Evolutionary conservation across 345 rosid genomes (phyloP), one percentile per base, ranked within the genome.

Genomic region (Rhodamnia rubescens): DNA sequence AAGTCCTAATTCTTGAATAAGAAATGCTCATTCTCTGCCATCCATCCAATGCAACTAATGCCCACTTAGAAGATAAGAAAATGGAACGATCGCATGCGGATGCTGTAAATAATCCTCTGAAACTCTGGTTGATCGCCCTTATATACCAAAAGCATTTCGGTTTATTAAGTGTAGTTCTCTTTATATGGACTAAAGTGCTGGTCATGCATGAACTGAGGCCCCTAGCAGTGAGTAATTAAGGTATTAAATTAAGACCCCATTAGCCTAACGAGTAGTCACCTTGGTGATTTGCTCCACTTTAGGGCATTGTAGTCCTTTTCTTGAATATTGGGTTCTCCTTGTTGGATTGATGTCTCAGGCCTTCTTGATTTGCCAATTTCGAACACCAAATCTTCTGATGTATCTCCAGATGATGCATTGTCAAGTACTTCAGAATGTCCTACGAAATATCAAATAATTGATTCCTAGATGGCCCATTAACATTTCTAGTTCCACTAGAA

Each of bases 351-450:
- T 84, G 85, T 24, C 82, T 92, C 83, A 15, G 80, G 80, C 80
- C 80, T 42, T 69, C 80, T 69, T 36, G 80, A 36, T 44, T 69
- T 69, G 24, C 47, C 80, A 18, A 69, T 69, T 21, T 69, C 47
- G 4, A 69, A 69, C 47, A 86, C 89, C 88, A 96, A 86, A 85
- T 95, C 99, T 74, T 95, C 99, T 5, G 98, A 94, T 83, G 91
- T 95, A 86, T 97, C 99, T 52, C 93, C 96, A 18, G 96, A 92
- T 26, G 93, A 93, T 86, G 95, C 98, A 88, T 93, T 94, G 54
- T 93, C 98, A 90, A 89, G 89, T 47, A 88, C 89, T 87, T 95
- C 98, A 40, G 94, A 93, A 87, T 95, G 97, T 64, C 92, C 96
- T 93, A 84, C 24, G 56, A 44, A 55, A 74, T 85, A 61, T 44